Percentiles rank a stretch among this genome's conserved stretches.
Evolutionary conservation across 345 rosid genomes (phyloP).

Genomic region (Lumnitzera racemosa): DNA sequence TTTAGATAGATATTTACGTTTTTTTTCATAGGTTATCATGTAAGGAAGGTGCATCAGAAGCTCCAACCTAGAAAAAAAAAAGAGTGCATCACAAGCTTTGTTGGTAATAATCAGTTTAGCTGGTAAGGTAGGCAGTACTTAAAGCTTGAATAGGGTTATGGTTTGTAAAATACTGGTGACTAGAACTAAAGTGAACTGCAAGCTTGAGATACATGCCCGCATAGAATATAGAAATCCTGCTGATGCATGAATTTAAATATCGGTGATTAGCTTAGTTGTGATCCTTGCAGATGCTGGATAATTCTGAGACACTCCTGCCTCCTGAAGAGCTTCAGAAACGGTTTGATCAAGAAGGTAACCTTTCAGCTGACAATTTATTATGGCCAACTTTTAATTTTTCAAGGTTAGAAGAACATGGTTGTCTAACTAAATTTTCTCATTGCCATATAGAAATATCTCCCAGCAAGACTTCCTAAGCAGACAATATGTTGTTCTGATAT

Average conservation of each 20-base stretch:
- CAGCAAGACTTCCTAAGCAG: background rate
- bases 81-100: no score
- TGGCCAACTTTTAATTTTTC: no score
- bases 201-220: background rate
- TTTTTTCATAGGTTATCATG: no score
- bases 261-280: conserved; percentile 6
- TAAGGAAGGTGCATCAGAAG: no score
- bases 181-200: no score
- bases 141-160: no score
- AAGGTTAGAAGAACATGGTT: background rate
- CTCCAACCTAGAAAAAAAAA: no score
- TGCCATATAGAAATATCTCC: background rate
- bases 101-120: no score
- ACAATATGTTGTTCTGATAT: background rate
- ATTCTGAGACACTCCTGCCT: conserved; percentile 69
- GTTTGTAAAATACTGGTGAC: no score
- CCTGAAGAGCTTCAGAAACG: conserved; percentile 72
- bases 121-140: no score
- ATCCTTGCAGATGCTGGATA: conserved; percentile 71
- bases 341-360: conserved; percentile 74
- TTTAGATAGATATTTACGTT: no score
- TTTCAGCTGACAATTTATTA: no score
- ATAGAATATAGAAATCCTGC: background rate
- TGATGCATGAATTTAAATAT: background rate
- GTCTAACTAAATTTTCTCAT: background rate